Conservation (phyloP, 495 filamentous ascomycete species). For the Haplographium delicatum region DNA sequence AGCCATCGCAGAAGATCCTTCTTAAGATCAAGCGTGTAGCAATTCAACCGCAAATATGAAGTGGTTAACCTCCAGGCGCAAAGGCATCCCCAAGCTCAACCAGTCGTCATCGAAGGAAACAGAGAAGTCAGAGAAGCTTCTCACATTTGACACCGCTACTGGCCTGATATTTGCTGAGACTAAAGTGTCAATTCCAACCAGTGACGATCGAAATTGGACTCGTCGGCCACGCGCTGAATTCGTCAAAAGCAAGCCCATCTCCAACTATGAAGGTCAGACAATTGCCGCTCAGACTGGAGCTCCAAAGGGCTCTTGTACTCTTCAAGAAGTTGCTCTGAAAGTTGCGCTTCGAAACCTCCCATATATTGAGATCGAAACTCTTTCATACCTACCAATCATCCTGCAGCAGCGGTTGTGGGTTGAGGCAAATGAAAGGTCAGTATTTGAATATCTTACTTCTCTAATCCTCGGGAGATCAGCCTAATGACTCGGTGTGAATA, state of each 20-base stretch:
- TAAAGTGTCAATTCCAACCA: slow-evolving; percentile 4
- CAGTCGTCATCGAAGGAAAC: no score
- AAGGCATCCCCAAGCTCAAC: no score
- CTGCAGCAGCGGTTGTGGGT: slow-evolving; percentile 14
- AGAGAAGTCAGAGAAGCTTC: no score
- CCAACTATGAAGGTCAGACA: neutral
- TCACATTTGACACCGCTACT: slow-evolving; percentile 17
- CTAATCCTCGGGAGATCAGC: no score
- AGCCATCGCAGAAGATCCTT: no score
- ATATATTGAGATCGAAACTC: slow-evolving; percentile 1
- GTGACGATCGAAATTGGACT: slow-evolving; percentile 17
- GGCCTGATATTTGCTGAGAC: slow-evolving; percentile 19
- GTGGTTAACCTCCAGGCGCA: no score
- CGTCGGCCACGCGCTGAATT: neutral
- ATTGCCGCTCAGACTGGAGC: neutral
- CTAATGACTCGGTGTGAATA: no score
- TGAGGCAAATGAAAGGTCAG: slow-evolving; percentile 10
- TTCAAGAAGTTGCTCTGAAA: slow-evolving; percentile 15
- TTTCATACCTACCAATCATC: slow-evolving; percentile 7
- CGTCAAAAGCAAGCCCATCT: neutral
- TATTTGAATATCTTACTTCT: neutral
- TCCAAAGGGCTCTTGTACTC: slow-evolving; percentile 10
- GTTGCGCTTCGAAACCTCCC: slow-evolving; percentile 10
- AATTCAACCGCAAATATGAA: no score
- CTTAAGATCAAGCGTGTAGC: no score